phyloP scores from a whole-genome alignment of 495 filamentous ascomycete genomes.

The Aspergillus egyptiacus region DNA sequence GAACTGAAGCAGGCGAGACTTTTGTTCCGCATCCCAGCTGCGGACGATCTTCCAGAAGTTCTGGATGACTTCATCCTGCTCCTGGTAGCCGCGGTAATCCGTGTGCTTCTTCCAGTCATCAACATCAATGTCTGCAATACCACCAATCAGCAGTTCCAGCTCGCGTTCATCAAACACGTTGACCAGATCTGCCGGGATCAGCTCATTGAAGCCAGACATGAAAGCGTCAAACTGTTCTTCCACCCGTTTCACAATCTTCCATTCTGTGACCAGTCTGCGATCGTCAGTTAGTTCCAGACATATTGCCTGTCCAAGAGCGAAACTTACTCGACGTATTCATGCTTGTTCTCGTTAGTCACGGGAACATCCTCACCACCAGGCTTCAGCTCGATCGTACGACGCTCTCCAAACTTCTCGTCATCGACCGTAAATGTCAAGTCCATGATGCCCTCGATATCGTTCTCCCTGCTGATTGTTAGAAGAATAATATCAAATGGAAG shows the following conservation, averaged over 20 bases:
- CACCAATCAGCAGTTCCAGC: slow-evolving; percentile 91
- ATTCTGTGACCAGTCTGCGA: slow-evolving; percentile 82
- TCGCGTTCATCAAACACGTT: slow-evolving; percentile 99
- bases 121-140: slow-evolving; percentile 98
- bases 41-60: slow-evolving; percentile 99
- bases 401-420: slow-evolving; percentile 95
- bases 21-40: slow-evolving; percentile 96
- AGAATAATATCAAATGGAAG: neutral
- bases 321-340: slow-evolving; percentile 84
- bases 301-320: neutral
- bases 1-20: slow-evolving; percentile 92
- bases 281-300: neutral
- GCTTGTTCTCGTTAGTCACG: slow-evolving; percentile 96
- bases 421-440: slow-evolving; percentile 94
- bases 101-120: slow-evolving; percentile 99
- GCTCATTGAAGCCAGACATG: slow-evolving; percentile 92
- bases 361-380: slow-evolving; percentile 84
- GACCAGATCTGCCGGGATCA: slow-evolving; percentile 93
- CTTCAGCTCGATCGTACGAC: slow-evolving; percentile 86
- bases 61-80: slow-evolving; percentile 91
- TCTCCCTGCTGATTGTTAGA: slow-evolving; percentile 53
- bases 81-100: slow-evolving; percentile 99
- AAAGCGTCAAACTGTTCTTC: slow-evolving; percentile 98
- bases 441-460: slow-evolving; percentile 87
- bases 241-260: slow-evolving; percentile 97